Evolutionary conservation across 441 rosid genomes (phyloP).

Genomic region (Arabidopsis hybrid): DNA sequence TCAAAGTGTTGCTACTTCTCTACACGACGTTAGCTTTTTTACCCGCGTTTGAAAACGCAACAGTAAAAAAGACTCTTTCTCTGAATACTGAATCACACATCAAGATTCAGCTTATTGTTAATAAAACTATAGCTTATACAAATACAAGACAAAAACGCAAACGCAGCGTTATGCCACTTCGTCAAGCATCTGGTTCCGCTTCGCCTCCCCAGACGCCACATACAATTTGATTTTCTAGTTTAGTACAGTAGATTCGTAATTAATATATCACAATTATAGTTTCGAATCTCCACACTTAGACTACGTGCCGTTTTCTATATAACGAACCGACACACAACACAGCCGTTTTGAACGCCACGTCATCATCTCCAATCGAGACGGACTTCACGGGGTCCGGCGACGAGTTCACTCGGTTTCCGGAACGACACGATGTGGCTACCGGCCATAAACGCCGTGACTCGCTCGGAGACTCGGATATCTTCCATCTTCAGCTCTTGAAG

Average conservation of each 20-base stretch:
- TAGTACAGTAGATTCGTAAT: constrained; percentile 11
- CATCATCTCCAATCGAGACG: constrained; percentile 91
- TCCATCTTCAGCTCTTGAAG: constrained; percentile 90
- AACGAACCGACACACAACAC: constrained; percentile 15
- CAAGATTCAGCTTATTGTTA: not conserved
- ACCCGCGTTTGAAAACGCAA: constrained; percentile 18
- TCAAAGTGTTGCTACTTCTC: not conserved
- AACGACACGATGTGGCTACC: constrained; percentile 88
- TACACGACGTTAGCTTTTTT: not conserved
- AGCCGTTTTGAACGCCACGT: constrained; percentile 6
- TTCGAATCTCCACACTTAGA: constrained; percentile 20
- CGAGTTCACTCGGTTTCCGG: constrained; percentile 75
- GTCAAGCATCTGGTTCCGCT: constrained; percentile 46
- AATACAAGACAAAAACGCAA: constrained; percentile 38
- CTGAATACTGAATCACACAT: not conserved
- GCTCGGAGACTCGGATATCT: constrained; percentile 77
- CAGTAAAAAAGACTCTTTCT: not conserved
- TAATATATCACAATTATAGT: constrained; percentile 32
- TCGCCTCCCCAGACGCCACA: constrained; percentile 43
- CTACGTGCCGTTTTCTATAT: constrained; percentile 34
- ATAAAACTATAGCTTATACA: constrained; percentile 10
- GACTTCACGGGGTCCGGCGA: constrained; percentile 69
- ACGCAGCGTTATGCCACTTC: constrained; percentile 28
- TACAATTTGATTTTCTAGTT: constrained; percentile 17
- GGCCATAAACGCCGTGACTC: constrained; percentile 93